A percentile compares a stretch with the other conserved stretches of the same genome.
Conservation (phyloP, 1,284 basidiomycete species). For the Salmacisia buchloeana region DNA sequence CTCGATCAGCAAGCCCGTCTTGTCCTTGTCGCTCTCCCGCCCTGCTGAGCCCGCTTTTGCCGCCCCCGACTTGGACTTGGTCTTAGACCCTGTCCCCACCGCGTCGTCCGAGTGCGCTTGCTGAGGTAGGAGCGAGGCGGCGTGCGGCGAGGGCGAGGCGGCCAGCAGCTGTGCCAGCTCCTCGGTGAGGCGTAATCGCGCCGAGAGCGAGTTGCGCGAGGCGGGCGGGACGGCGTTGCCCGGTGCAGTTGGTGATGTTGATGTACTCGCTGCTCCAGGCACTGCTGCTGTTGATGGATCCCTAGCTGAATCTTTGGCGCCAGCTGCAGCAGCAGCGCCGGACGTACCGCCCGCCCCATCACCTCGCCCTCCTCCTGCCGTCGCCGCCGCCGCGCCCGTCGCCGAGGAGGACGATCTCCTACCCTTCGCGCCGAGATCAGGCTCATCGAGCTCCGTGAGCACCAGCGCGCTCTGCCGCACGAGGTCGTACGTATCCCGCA, state of each 20-base stretch:
- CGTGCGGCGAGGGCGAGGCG: slow-evolving; percentile 4
- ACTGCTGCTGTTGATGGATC: background rate
- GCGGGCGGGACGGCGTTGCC: background rate
- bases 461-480: background rate
- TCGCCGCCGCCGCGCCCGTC: background rate
- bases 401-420: no score
- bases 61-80: background rate
- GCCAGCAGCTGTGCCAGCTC: slow-evolving; percentile 3
- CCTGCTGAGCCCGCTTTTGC: no score
- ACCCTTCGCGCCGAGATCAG: background rate
- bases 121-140: background rate
- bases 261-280: no score
- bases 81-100: background rate
- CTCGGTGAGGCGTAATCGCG: slow-evolving; percentile 3
- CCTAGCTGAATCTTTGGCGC: background rate
- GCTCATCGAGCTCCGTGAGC: background rate
- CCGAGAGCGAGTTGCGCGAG: background rate
- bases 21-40: no score
- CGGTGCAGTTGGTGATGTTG: no score
- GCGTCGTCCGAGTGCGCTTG: background rate
- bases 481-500: background rate
- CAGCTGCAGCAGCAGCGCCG: background rate
- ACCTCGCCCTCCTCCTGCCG: background rate
- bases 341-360: background rate
- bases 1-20: slow-evolving; percentile 57